Percentiles rank a stretch among this genome's conserved stretches.
These are phyloP conservation scores for Astrephomene gubernaculifera DNA, from an alignment of 139 green algal genomes.

Conservation along the genomic window DNA sequence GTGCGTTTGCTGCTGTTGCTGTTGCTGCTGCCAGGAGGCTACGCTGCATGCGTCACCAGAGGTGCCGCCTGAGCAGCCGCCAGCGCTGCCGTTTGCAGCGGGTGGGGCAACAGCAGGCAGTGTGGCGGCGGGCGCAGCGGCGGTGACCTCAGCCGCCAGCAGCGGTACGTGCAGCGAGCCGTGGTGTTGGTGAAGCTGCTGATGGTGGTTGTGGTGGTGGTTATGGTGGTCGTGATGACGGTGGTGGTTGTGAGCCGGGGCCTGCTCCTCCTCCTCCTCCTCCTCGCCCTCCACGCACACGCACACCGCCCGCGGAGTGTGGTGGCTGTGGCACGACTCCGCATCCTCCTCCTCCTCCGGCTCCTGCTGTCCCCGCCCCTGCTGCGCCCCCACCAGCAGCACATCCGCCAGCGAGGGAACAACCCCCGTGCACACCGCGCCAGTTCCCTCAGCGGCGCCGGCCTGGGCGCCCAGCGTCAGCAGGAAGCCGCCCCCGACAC, in stretches of 20 bases:
- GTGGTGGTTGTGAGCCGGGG: neutral
- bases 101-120: too few species aligned
- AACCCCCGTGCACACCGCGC: too few species aligned
- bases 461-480: too few species aligned
- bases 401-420: too few species aligned
- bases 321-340: slow-evolving; percentile 30
- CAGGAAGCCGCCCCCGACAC: too few species aligned
- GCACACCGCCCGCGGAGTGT: slow-evolving; percentile 11
- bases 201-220: neutral
- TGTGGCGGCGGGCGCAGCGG: neutral
- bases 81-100: too few species aligned
- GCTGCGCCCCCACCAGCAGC: too few species aligned
- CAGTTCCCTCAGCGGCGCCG: too few species aligned
- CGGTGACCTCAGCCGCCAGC: neutral
- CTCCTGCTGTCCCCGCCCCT: neutral
- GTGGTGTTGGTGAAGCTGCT: neutral
- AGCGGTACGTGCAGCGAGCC: neutral
- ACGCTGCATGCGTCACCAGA: too few species aligned
- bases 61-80: too few species aligned
- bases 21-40: slow-evolving; percentile 8
- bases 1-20: neutral
- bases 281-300: slow-evolving; percentile 18
- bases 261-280: neutral
- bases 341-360: neutral
- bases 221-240: neutral